Evolutionary conservation across 2,329 filamentous ascomycete genomes (phyloP).

Genomic region (Sporothrix protearum): DNA sequence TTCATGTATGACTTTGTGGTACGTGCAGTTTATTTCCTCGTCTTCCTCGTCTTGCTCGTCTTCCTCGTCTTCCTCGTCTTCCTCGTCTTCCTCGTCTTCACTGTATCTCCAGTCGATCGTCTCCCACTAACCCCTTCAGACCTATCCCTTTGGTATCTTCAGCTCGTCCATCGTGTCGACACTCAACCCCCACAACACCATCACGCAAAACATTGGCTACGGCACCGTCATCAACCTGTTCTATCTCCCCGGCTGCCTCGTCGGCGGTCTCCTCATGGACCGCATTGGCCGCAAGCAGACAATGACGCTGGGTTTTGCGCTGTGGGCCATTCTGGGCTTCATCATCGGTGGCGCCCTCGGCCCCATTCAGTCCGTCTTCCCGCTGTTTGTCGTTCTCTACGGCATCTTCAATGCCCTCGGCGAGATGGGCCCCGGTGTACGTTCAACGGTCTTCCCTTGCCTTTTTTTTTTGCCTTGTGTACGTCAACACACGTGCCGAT

Average conservation of each 20-base stretch:
- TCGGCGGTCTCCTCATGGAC: constrained; percentile 49
- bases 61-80: no score
- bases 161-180: constrained; percentile 49
- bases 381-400: constrained; percentile 51
- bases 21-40: neutral
- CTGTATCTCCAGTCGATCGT: no score
- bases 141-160: constrained; percentile 51
- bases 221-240: constrained; percentile 50
- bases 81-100: no score
- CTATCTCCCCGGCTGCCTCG: constrained; percentile 46
- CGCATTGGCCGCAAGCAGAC: constrained; percentile 48
- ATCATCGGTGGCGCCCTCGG: constrained; percentile 47
- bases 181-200: constrained; percentile 41
- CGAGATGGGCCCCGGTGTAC: constrained; percentile 47
- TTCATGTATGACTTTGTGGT: constrained; percentile 48
- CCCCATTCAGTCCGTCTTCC: constrained; percentile 45
- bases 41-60: no score
- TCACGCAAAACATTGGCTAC: constrained; percentile 44
- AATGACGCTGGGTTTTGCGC: constrained; percentile 48
- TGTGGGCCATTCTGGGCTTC: constrained; percentile 47
- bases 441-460: neutral
- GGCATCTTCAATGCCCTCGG: constrained; percentile 49
- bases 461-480: no score
- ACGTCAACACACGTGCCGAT: neutral
- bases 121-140: constrained; percentile 1